Conservation (phyloP, 768 basidiomycete genomes). For the Russula olivacea region DNA sequence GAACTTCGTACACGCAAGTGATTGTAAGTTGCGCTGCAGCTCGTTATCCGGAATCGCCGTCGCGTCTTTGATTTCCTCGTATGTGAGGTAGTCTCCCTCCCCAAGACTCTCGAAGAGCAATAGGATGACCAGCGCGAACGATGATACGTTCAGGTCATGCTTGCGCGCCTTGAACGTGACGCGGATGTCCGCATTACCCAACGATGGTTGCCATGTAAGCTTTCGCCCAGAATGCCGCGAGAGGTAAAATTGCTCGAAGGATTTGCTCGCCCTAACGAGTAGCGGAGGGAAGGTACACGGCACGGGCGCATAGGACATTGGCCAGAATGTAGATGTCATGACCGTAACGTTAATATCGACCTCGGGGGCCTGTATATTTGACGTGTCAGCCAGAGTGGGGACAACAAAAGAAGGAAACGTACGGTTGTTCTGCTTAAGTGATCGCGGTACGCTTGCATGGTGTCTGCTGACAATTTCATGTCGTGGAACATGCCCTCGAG, state of each 20-base stretch:
- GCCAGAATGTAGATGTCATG: conserved; percentile 98
- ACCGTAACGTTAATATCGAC: conserved; percentile 85
- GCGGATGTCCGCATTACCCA: conserved; percentile 87
- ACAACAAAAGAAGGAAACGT: conserved; percentile 29
- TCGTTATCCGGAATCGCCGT: conserved; percentile 72
- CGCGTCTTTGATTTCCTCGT: conserved; percentile 72
- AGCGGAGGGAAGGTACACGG: conserved; percentile 62
- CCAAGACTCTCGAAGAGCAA: conserved; percentile 74
- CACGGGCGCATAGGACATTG: conserved; percentile 60
- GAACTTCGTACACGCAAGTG: conserved; percentile 91
- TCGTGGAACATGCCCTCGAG: conserved; percentile 99
- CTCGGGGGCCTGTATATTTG: conserved; percentile 49
- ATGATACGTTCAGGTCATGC: conserved; percentile 91
- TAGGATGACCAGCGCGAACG: conserved; percentile 80
- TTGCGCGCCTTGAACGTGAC: conserved; percentile 70
- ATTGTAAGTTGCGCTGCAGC: conserved; percentile 88
- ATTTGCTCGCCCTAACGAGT: conserved; percentile 58
- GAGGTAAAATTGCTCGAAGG: conserved; percentile 87
- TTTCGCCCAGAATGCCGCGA: conserved; percentile 84
- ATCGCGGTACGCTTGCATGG: conserved; percentile 65
- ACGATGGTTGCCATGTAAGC: conserved; percentile 85
- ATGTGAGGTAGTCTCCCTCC: conserved; percentile 67
- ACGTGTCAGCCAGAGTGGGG: conserved; percentile 1
- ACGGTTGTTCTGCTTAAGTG: conserved; percentile 58
- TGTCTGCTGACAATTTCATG: conserved; percentile 83